A percentile compares a stretch with the other conserved stretches of the same genome.
Evolutionary conservation across 2,329 filamentous ascomycete species (phyloP).

Genomic region (Aurifilum marmelostoma): DNA sequence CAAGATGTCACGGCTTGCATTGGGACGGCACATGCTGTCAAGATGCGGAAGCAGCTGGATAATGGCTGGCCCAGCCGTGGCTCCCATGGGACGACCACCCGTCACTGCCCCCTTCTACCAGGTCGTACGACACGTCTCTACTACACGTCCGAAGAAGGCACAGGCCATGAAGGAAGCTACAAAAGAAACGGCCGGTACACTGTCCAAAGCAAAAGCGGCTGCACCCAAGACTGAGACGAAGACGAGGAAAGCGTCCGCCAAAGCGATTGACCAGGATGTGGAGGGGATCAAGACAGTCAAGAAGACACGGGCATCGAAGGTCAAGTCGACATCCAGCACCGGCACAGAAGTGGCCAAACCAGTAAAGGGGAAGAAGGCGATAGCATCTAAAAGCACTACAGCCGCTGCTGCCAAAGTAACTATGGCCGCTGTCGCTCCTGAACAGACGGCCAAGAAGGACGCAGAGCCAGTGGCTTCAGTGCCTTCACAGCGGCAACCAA

Average conservation of each 20-base stretch:
- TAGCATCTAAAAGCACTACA: neutral
- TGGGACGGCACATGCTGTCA: conserved; percentile 19
- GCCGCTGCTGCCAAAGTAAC: neutral
- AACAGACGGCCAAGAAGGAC: neutral
- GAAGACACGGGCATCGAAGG: conserved; percentile 6
- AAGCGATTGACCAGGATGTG: conserved; percentile 4
- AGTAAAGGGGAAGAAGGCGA: conserved; percentile 5
- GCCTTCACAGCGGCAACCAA: neutral
- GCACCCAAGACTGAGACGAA: conserved; percentile 10
- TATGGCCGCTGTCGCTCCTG: neutral
- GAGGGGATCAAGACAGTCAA: neutral
- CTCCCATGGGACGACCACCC: neutral
- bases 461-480: neutral
- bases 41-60: conserved; percentile 20
- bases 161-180: conserved; percentile 19
- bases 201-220: conserved; percentile 15
- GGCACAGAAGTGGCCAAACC: neutral
- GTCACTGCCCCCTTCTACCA: conserved; percentile 5
- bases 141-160: conserved; percentile 23
- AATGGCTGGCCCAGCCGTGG: conserved; percentile 6
- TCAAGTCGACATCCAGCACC: neutral
- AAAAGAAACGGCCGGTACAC: neutral
- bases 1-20: conserved; percentile 21
- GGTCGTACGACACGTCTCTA: conserved; percentile 22
- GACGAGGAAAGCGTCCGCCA: conserved; percentile 18